phyloP scores from a whole-genome alignment of 108 stramenopile genomes.

The Hondaea fermentalgiana region DNA sequence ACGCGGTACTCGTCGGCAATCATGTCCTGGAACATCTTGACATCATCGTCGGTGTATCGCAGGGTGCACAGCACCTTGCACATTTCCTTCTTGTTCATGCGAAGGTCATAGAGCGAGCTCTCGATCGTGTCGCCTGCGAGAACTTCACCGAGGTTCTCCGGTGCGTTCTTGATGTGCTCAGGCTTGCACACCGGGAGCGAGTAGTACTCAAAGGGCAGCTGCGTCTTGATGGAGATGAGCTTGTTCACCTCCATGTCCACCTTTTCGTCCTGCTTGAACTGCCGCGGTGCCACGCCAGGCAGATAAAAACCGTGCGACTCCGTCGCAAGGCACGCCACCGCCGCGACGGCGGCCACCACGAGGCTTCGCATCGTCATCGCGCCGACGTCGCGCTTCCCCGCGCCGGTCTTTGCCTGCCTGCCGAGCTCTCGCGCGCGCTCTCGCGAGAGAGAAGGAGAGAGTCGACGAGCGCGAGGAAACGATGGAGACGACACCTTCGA shows the following conservation, averaged over 20 bases:
- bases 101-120: constrained; percentile 31
- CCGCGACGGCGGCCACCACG: neutral
- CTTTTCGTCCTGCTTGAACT: neutral
- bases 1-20: constrained; percentile 90
- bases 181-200: constrained; percentile 73
- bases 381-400: no score
- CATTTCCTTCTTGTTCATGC: constrained; percentile 2
- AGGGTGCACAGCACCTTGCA: constrained; percentile 31
- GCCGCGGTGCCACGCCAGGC: constrained; percentile 4
- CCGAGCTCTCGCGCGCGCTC: no score
- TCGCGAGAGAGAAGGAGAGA: no score
- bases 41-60: constrained; percentile 24
- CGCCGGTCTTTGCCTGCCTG: no score
- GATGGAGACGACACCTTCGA: no score
- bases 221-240: constrained; percentile 51
- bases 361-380: neutral
- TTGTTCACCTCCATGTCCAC: constrained; percentile 41
- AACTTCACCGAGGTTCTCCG: constrained; percentile 47
- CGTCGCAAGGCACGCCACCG: neutral
- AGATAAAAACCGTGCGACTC: neutral
- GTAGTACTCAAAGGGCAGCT: constrained; percentile 89
- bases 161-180: constrained; percentile 17
- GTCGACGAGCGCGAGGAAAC: no score
- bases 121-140: constrained; percentile 51
- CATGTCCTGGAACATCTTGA: constrained; percentile 51